Base-by-base conservation (phyloP, 805 yeast species). In the Yarrowia sp. region DNA sequence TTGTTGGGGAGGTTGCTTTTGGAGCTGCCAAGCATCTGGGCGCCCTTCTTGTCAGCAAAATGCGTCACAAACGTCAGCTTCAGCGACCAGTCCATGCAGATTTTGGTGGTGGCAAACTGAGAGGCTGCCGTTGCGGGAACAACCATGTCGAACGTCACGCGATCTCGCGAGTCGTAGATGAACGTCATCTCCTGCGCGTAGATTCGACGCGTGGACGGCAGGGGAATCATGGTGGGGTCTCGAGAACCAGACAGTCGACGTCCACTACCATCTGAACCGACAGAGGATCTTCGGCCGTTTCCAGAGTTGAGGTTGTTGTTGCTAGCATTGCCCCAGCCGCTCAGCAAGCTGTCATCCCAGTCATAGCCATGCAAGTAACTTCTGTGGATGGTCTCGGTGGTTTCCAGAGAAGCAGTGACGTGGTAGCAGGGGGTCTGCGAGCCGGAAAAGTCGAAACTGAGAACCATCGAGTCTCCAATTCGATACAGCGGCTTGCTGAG, bases 401-500 rank as follows among this genome's bases (percentile, higher is more conserved):
- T 74, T 63, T 77, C 79, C 14, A 76, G 65, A 22, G 67, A 69
- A 3, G 74, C 78, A 1, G 75, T 77, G 2, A 81, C 71, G 62
- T 76, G 79, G 44, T 72, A 67, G 60, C 78, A 75, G 6, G 58
- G 44, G 1, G 42, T 58, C 2, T 62, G 65, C 1, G 75, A 70
- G 12, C 71, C 65, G 6, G 70, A 64, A 19, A 78, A 75, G 64
- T 72, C 77, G 41, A 78, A 67, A 18, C 67, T 68, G 7, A 81
- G 64, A 19, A 76, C 74, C 8, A 84, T 72, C 16, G 76, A 75
- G 42, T 81, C 85, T 1, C 84, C 80, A 4, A 77, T 71, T 18
- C 79, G 64, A 27, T 69, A 70, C 4, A 70, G 68, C 0, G 77
- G 76, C 42, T 71, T 67, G 6, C 74, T 69, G 21, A 74, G 63